Evolutionary conservation across 139 green algal species (phyloP), one percentile per base, ranked within the genome.

Genomic region (Chlorella sorokiniana): DNA sequence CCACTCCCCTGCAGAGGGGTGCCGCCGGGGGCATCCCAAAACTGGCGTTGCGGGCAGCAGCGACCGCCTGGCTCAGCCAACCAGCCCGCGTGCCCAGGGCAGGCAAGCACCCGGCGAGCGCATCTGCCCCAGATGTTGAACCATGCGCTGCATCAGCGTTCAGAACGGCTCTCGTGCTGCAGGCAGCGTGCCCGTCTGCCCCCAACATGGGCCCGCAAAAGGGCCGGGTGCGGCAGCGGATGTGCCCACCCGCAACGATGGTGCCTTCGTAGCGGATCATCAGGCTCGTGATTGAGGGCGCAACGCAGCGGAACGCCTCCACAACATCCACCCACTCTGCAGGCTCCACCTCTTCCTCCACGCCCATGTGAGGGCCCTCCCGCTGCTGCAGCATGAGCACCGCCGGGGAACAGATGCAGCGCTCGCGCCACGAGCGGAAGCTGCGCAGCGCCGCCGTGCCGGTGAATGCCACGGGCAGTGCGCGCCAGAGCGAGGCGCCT

Each of bases 261-360:
- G 37, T 20, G 16, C 70, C 31, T 9, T 63, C 45, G 16, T 33
- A 77, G 0, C 51, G 51, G 45, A 77, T 77, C 45, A 62, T 64
- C 14, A 77, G 70, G n/a, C 16, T 27, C 6, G 22, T 62, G 31
- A 77, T 44, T 0, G 70, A 64, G 31, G 70, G 70, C 45, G 52
- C 40, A 44, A 77, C 44, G 11, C 29, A n/a, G 8, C 37, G 45
- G 4, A 33, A 42, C 51, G 45, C 33, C 18, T 16, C 44, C 70
- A 77, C 70, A n/a, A 77, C 70, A 4, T 76, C 69, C n/a, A 40
- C 29, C 69, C 69, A 76, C 29, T 40, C 9, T 23, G 69, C 38
- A 38, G 31, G 67, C 37, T 45, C 65, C 38, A 52, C 22, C 38
- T 35, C 67, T 5, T 25, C 42, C 42, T 76, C 4, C 16, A 16